phyloP scores from a whole-genome alignment of 2,329 filamentous ascomycete genomes.

The Rutstroemia sp. region DNA sequence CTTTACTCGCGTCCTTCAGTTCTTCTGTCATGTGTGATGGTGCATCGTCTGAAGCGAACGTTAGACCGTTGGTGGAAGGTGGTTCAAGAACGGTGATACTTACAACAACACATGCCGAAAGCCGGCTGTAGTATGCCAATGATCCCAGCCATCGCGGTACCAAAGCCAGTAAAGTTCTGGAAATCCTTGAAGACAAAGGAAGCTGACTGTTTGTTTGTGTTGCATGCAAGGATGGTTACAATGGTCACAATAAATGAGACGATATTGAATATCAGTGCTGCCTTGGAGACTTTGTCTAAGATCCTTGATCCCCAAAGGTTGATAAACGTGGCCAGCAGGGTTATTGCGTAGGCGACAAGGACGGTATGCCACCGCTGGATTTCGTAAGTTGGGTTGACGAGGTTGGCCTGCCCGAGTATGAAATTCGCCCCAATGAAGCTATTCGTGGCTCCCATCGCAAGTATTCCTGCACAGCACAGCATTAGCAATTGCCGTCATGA shows the following conservation, averaged over 20 bases:
- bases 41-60: constrained; percentile 23
- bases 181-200: constrained; percentile 49
- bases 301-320: constrained; percentile 44
- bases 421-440: constrained; percentile 49
- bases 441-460: constrained; percentile 47
- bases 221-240: constrained; percentile 44
- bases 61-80: neutral
- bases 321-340: constrained; percentile 35
- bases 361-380: constrained; percentile 51
- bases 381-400: constrained; percentile 41
- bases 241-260: constrained; percentile 43
- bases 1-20: constrained; percentile 41
- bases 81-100: constrained; percentile 6
- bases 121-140: constrained; percentile 46
- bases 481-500: constrained; percentile 1
- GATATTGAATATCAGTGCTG: constrained; percentile 46
- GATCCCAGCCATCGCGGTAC: constrained; percentile 41
- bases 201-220: constrained; percentile 45
- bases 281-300: constrained; percentile 43
- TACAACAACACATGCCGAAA: constrained; percentile 45
- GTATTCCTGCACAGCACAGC: constrained; percentile 13
- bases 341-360: constrained; percentile 43
- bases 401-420: constrained; percentile 45
- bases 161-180: constrained; percentile 46
- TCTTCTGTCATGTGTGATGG: constrained; percentile 49